These are phyloP conservation scores for Dictyostelium brefeldianum DNA, from an alignment of 78 protist species.

Conservation along the genomic window DNA sequence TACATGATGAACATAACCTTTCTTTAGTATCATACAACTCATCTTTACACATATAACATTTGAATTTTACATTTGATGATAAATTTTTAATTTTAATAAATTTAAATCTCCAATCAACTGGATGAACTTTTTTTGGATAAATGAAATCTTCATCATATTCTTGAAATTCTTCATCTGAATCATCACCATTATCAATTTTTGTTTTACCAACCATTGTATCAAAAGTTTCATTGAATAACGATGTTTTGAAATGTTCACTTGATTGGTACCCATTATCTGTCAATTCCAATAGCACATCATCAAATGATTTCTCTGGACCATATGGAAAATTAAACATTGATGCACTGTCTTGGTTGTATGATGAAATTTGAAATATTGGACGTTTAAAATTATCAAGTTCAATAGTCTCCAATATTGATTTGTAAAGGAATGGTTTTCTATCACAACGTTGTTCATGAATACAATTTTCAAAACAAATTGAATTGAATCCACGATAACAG, in stretches of 20 bases:
- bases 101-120: conserved; percentile 21
- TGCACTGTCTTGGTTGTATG: not conserved
- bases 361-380: not conserved
- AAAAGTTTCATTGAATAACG: not conserved
- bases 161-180: not conserved
- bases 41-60: conserved; percentile 12
- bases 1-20: not conserved
- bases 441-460: conserved; percentile 12
- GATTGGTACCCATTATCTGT: not conserved
- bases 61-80: not conserved
- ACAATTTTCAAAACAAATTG: conserved; percentile 19
- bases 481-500: not conserved
- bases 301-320: not conserved
- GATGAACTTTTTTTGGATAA: not conserved
- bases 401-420: not conserved
- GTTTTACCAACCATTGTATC: no score
- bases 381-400: not conserved
- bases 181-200: not conserved
- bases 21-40: not conserved
- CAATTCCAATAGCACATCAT: not conserved
- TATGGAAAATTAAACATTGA: conserved; percentile 6
- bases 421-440: not conserved
- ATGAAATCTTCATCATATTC: no score
- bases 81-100: not conserved
- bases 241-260: not conserved